Conservation (phyloP, 2,329 filamentous ascomycete genomes). For the Venturia carpophila region DNA sequence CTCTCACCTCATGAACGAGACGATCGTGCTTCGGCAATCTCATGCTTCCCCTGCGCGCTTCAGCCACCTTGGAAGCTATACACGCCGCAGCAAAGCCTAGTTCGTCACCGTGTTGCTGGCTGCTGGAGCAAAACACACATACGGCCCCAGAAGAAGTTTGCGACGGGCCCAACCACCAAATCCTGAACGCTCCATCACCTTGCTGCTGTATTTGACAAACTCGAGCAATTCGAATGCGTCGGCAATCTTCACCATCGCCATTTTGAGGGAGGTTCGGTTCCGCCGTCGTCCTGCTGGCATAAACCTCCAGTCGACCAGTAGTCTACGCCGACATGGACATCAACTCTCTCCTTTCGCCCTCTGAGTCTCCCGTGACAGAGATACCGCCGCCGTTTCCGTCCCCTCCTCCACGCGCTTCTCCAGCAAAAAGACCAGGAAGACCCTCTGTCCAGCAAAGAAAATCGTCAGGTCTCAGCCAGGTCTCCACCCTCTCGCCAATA, state of each 20-base stretch:
- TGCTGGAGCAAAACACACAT: conserved; percentile 2
- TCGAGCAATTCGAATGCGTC: background rate
- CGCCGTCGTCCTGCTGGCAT: conserved; percentile 9
- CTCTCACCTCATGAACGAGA: too few species aligned
- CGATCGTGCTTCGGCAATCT: too few species aligned
- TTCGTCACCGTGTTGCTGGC: background rate
- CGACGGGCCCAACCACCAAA: background rate
- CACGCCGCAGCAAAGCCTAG: conserved; percentile 4
- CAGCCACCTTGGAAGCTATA: background rate
- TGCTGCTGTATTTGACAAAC: background rate
- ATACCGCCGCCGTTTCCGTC: conserved; percentile 22
- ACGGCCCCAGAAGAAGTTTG: background rate
- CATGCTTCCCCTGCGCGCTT: background rate
- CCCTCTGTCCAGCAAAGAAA: conserved; percentile 31
- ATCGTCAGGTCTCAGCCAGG: conserved; percentile 39
- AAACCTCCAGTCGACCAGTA: background rate
- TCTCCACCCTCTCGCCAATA: conserved; percentile 29
- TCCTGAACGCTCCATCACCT: background rate
- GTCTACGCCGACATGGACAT: conserved; percentile 18
- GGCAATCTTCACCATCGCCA: background rate
- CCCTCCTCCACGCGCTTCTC: conserved; percentile 27
- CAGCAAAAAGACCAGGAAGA: conserved; percentile 25
- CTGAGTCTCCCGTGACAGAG: conserved; percentile 17
- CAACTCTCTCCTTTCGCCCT: conserved; percentile 20
- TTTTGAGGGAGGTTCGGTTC: conserved; percentile 4